Evolutionary conservation across 1,284 basidiomycete species (phyloP).

Genomic region (Inonotus hispidus): DNA sequence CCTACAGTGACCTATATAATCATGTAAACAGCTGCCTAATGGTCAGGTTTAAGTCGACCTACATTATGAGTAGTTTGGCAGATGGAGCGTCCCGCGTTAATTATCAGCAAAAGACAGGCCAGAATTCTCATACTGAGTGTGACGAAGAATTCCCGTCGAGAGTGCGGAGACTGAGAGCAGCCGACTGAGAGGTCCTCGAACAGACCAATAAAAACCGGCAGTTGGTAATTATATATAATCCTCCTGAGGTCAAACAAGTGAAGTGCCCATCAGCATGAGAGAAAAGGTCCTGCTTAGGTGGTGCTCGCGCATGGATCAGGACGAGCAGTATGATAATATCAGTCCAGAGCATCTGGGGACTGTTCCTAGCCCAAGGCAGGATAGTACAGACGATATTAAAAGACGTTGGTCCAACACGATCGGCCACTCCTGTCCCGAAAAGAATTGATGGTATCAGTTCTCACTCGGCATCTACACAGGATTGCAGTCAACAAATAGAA

Average conservation of each 20-base stretch:
- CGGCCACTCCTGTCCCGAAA: not conserved
- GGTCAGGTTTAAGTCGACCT: not conserved
- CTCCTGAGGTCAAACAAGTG: not conserved
- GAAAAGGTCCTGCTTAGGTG: not conserved
- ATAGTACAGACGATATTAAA: too few species aligned
- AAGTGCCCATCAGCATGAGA: not conserved
- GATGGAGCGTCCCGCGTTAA: not conserved
- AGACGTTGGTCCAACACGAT: not conserved
- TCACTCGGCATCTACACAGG: not conserved
- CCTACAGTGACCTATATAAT: slow-evolving; percentile 9
- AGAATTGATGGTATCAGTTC: not conserved
- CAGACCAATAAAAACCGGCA: not conserved
- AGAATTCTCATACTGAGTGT: not conserved
- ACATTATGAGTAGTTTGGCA: slow-evolving; percentile 12
- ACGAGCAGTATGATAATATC: not conserved
- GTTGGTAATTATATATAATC: not conserved
- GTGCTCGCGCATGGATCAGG: not conserved
- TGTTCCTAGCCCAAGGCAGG: not conserved
- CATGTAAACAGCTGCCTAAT: not conserved
- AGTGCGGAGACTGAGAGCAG: not conserved
- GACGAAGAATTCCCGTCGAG: not conserved
- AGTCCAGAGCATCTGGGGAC: not conserved
- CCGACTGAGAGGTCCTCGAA: not conserved
- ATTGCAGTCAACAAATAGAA: not conserved
- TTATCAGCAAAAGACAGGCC: not conserved